These are phyloP conservation scores for Ambrosiella xylebori DNA, from an alignment of 2,329 filamentous ascomycete genomes.

Conservation along the genomic window DNA sequence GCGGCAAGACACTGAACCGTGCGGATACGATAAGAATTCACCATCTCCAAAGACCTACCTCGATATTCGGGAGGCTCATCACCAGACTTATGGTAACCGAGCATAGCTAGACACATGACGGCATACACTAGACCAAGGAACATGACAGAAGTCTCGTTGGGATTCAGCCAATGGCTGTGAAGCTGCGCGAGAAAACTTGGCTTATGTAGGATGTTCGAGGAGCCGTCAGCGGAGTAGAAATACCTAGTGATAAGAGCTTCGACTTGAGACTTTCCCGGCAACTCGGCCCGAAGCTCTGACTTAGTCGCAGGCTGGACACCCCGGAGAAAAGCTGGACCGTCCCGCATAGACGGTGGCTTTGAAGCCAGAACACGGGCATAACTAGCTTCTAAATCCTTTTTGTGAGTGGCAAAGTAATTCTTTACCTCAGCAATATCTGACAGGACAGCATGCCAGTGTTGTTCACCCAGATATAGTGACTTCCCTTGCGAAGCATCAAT, in stretches of 20 bases:
- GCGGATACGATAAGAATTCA: slow-evolving; percentile 47
- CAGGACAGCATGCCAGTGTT: slow-evolving; percentile 68
- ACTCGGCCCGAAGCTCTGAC: slow-evolving; percentile 57
- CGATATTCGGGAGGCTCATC: slow-evolving; percentile 67
- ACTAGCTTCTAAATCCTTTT: slow-evolving; percentile 74
- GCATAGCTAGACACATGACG: slow-evolving; percentile 58
- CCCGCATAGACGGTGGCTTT: slow-evolving; percentile 40
- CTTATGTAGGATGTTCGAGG: slow-evolving; percentile 60
- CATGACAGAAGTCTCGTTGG: slow-evolving; percentile 53
- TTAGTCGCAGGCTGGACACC: slow-evolving; percentile 56
- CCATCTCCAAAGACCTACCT: slow-evolving; percentile 43
- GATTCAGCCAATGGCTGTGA: slow-evolving; percentile 49
- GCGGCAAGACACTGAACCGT: slow-evolving; percentile 64
- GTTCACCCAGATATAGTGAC: slow-evolving; percentile 65
- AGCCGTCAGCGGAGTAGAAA: slow-evolving; percentile 64
- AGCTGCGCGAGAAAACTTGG: slow-evolving; percentile 70
- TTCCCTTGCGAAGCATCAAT: slow-evolving; percentile 63
- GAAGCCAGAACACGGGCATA: slow-evolving; percentile 57
- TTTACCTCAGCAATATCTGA: slow-evolving; percentile 83
- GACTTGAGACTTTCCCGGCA: slow-evolving; percentile 70
- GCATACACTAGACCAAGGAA: slow-evolving; percentile 66
- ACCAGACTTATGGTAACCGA: slow-evolving; percentile 63
- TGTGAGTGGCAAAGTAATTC: slow-evolving; percentile 71
- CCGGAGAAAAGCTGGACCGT: slow-evolving; percentile 63
- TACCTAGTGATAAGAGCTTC: slow-evolving; percentile 74